Evolutionary conservation across 441 rosid species (phyloP), one percentile per base, ranked within the genome.

Genomic region (Aleurites moluccanus): DNA sequence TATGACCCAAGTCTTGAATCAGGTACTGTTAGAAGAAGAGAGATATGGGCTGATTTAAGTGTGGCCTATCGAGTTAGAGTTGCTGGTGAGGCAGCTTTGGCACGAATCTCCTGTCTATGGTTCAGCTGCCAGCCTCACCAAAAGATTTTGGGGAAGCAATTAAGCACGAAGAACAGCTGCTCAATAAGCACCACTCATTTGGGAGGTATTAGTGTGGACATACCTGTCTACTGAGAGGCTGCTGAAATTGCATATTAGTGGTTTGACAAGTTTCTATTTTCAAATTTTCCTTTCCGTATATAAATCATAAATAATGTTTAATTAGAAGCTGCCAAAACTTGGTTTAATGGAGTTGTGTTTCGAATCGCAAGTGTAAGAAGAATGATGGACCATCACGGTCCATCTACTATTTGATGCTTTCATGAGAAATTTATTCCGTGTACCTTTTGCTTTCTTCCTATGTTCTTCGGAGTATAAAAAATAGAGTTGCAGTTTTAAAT

Each of bases 21-120:
- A 44, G 78, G 72, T 40, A 77, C 78, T 56, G 47, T 71, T 38
- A 38, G 40, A 60, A 81, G 91, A 69, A 86, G 79, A 27, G 90
- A 87, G 80, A 59, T 93, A 77, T 93, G 94, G 98, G 89, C 97
- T 33, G 96, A 91, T 78, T 59, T 91, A 56, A 88, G 88, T 64
- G 89, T 89, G 77, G 92, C 88, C 33, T 93, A 86, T 79, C 86
- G 94, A 25, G 93, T 91, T 66, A 81, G 91, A 75, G 91, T 87
- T 53, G 95, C 91, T 50, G 92, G 97, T 27, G 84, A 88, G 79
- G 89, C 94, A n/a, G 95, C 97, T 33, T 44, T 92, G 77, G 90
- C 89, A 6, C 88, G 99, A 80, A 85, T 93, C 77, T 96, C 99
- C 4, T 96, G 93, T 79, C 60, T 90, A 62, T 96, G 96, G 98